Conservation (phyloP, 169 alveolate species). For the Cyclospora cayetanensis region DNA sequence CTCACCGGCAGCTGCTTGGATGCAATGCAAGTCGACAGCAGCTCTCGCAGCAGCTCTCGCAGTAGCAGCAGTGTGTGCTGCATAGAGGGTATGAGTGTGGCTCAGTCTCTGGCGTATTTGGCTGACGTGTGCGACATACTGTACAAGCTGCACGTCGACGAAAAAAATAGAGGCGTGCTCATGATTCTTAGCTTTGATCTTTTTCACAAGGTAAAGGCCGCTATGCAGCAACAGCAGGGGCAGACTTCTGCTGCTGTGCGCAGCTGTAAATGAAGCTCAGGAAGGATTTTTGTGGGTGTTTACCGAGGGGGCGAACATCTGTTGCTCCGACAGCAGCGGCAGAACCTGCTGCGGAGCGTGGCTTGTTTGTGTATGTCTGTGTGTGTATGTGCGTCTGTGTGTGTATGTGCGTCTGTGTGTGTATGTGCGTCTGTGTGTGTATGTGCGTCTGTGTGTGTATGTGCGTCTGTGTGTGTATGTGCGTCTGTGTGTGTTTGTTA, state of each 20-base stretch:
- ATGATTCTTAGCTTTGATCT: slow-evolving; percentile 62
- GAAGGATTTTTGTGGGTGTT: background rate
- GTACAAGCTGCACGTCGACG: slow-evolving; percentile 69
- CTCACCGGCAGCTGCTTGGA: background rate
- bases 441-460: too few species aligned
- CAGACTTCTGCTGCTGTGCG: background rate
- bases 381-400: background rate
- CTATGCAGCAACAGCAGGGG: background rate
- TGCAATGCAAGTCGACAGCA: slow-evolving; percentile 26
- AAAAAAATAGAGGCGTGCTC: slow-evolving; percentile 61
- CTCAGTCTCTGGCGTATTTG: slow-evolving; percentile 30
- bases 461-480: too few species aligned
- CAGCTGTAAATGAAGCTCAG: background rate
- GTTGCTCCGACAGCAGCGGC: background rate
- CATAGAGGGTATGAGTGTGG: slow-evolving; percentile 29
- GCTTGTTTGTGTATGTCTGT: background rate
- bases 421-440: too few species aligned
- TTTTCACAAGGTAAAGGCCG: slow-evolving; percentile 59
- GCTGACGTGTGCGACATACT: slow-evolving; percentile 69
- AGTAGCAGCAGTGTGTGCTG: slow-evolving; percentile 34
- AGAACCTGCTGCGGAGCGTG: background rate
- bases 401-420: too few species aligned
- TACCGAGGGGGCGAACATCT: background rate
- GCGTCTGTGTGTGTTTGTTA: background rate
- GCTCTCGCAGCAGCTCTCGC: slow-evolving; percentile 66